These are phyloP conservation scores for Gossypium australe DNA, from an alignment of 345 rosid species.

Conservation along the genomic window DNA sequence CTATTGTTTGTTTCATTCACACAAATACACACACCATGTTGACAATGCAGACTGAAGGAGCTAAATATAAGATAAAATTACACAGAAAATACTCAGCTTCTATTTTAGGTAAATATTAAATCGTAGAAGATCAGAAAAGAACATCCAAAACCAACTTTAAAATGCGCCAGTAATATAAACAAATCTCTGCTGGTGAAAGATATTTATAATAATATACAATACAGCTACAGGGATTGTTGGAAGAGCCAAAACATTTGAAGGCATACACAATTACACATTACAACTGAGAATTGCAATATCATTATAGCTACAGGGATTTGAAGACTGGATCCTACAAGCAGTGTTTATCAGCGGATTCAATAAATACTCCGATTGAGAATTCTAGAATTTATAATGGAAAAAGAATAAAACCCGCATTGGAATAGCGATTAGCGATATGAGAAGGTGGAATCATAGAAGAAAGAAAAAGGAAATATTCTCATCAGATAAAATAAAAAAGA, in stretches of 20 bases:
- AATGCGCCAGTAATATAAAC: background rate
- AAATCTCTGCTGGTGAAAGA: background rate
- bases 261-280: background rate
- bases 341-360: constrained; percentile 1
- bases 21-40: background rate
- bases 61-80: background rate
- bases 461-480: background rate
- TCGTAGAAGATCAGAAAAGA: background rate
- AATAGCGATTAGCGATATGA: background rate
- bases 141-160: background rate
- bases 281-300: background rate
- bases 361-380: background rate
- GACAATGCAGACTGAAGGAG: background rate
- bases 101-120: background rate
- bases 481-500: background rate
- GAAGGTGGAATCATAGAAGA: background rate
- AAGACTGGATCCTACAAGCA: background rate
- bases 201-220: background rate
- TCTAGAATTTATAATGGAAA: background rate
- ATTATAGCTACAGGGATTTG: too few species aligned
- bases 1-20: background rate
- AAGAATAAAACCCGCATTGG: background rate
- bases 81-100: background rate
- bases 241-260: background rate
- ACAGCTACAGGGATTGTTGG: background rate